Base-by-base conservation (phyloP, 495 filamentous ascomycete genomes). In the Neurospora sp. region DNA sequence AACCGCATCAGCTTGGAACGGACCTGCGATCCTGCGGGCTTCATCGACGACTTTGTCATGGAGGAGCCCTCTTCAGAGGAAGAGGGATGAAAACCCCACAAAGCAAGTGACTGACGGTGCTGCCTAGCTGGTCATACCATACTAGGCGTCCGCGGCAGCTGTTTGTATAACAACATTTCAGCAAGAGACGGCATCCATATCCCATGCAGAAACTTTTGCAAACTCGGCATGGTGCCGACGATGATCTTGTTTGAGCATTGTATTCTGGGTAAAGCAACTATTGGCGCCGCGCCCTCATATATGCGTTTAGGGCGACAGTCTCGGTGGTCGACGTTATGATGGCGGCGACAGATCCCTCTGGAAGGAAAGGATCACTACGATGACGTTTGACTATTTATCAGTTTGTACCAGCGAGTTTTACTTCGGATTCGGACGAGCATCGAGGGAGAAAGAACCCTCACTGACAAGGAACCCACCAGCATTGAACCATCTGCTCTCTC, bases 11-110 rank as follows among this genome's bases (percentile, higher is more conserved):
- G 80, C 18, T 75, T 88, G 71, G 81, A 81, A 42, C 79, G 76
- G 71, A 77, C 88, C 18, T 87, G 90, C 39, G 87, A 91, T 81
- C 80, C 84, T 6, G 80, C 83, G 4, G 89, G 86, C 14, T 91
- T 91, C 77, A 76, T 88, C 4, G 82, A 84, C 71, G 84, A 84
- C 12, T 87, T 87, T 74, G 83, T 81, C 20, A 72, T 79, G 59
- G 79, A 78, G 59, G 74, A 59, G 14, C 74, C 41, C 14, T 75
- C 76, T 12, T 71, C 65, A 20, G 80, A 78, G 70, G 81, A 81
- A 59, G 80, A 80, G 70, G 79, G 69, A 22, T 77, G 65, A 70
- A 69, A 69, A 38, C 1, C 0, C 22, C 11, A 14, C 35, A 44
- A 14, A 46, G 10, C 20, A 72, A 69, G 72, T 18, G 41, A 7